phyloP scores from a whole-genome alignment of 257 asterid genomes.

The Capsicum rhomboideum region DNA sequence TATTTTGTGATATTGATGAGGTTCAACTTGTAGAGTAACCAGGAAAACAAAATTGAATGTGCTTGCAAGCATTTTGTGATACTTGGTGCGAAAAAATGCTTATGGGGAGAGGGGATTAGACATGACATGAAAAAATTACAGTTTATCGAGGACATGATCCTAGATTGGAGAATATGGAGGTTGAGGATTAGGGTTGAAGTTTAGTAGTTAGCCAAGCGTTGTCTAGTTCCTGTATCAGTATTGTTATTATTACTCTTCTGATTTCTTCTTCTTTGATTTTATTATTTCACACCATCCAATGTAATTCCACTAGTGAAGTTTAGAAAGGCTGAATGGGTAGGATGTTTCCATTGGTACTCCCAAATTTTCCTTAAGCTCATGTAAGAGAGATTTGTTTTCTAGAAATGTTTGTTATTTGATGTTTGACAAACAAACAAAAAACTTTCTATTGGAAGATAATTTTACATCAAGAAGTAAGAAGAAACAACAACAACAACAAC shows the following conservation, averaged over 20 bases:
- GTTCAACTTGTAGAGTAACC: background rate
- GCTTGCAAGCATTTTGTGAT: background rate
- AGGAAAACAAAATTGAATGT: background rate
- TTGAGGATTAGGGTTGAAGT: background rate
- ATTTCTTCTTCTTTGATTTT: background rate
- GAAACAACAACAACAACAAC: no score
- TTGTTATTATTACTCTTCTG: background rate
- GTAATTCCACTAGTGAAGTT: no score
- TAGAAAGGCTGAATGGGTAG: no score
- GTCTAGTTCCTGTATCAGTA: background rate
- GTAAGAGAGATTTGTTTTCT: no score
- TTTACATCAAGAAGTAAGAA: no score
- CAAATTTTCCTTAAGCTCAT: no score
- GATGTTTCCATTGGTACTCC: no score
- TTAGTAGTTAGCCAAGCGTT: background rate
- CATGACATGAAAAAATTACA: background rate
- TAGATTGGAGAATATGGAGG: background rate
- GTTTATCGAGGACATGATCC: background rate
- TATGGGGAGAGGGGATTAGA: background rate
- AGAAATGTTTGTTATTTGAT: no score
- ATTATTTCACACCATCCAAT: no score
- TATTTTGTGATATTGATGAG: background rate
- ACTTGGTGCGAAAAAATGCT: background rate
- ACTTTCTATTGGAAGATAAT: no score
- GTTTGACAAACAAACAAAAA: no score